Evolutionary conservation across 2,329 filamentous ascomycete species (phyloP).

Genomic region (Ophiocordyceps robertsii): DNA sequence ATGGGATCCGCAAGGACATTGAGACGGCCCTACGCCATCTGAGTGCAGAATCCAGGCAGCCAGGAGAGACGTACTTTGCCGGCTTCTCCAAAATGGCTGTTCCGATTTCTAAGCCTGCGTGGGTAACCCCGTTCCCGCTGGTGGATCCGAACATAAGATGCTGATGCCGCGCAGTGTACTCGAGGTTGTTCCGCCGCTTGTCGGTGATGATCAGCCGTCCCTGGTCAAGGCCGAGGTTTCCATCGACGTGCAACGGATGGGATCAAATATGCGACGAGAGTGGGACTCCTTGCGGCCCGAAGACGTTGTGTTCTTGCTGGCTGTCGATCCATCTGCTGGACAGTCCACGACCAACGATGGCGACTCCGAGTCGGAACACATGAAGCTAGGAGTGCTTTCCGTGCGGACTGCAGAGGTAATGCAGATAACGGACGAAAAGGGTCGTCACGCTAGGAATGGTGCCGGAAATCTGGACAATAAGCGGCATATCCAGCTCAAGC

Average conservation of each 20-base stretch:
- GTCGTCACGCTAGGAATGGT: constrained; percentile 53
- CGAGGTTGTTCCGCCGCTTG: constrained; percentile 69
- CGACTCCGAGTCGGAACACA: constrained; percentile 28
- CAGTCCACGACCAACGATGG: constrained; percentile 39
- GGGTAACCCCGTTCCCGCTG: constrained; percentile 7
- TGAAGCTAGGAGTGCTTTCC: constrained; percentile 53
- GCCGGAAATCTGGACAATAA: constrained; percentile 49
- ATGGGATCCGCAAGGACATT: constrained; percentile 83
- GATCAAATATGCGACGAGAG: constrained; percentile 62
- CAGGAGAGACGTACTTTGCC: constrained; percentile 59
- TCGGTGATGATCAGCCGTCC: constrained; percentile 74
- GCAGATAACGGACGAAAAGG: constrained; percentile 76
- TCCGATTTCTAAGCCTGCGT: constrained; percentile 67
- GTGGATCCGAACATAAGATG: not conserved
- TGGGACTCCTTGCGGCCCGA: constrained; percentile 83
- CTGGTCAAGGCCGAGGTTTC: constrained; percentile 75
- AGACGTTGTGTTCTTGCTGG: constrained; percentile 80
- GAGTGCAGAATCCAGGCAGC: constrained; percentile 50
- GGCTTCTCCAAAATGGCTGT: constrained; percentile 90
- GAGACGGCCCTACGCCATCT: constrained; percentile 70
- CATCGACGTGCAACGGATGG: constrained; percentile 70
- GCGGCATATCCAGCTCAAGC: constrained; percentile 62
- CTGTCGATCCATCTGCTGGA: constrained; percentile 49
- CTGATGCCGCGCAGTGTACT: constrained; percentile 42
- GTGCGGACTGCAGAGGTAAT: constrained; percentile 77